phyloP scores from a whole-genome alignment of 139 green algal species.

The Tetratostichococcus sp. region DNA sequence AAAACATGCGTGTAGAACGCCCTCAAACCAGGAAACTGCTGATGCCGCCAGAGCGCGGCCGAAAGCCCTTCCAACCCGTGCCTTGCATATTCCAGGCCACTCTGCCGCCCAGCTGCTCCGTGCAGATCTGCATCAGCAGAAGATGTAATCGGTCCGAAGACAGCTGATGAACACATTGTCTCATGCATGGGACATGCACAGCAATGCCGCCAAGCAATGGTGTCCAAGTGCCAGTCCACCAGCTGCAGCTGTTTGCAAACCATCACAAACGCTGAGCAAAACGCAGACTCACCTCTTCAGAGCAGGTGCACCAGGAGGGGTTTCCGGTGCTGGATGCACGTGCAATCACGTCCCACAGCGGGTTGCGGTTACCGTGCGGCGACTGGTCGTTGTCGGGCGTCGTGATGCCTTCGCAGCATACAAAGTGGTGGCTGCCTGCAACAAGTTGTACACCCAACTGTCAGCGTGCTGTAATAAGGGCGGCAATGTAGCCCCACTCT shows the following conservation, averaged over 20 bases:
- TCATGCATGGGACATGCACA: no score
- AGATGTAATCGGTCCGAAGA: no score
- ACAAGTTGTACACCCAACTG: no score
- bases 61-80: slow-evolving; percentile 16
- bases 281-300: slow-evolving; percentile 14
- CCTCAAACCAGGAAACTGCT: no score
- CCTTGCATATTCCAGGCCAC: slow-evolving; percentile 27
- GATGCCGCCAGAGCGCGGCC: slow-evolving; percentile 7
- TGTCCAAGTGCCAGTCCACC: no score
- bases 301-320: slow-evolving; percentile 28
- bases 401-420: slow-evolving; percentile 25
- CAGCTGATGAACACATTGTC: no score
- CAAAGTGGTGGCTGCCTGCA: slow-evolving; percentile 24
- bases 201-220: no score
- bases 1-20: no score
- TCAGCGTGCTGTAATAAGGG: no score
- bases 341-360: slow-evolving; percentile 14
- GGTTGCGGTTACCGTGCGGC: slow-evolving; percentile 29
- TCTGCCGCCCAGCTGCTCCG: slow-evolving; percentile 12
- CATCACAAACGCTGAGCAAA: no score
- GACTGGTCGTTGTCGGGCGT: slow-evolving; percentile 18
- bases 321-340: slow-evolving; percentile 9
- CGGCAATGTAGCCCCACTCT: no score
- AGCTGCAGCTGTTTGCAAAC: no score
- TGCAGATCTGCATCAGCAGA: slow-evolving; percentile 9